Evolutionary conservation across 192 early-diverging fungal genomes (phyloP), one percentile per base, ranked within the genome.

Genomic region (Gamsiella multidivaricata): DNA sequence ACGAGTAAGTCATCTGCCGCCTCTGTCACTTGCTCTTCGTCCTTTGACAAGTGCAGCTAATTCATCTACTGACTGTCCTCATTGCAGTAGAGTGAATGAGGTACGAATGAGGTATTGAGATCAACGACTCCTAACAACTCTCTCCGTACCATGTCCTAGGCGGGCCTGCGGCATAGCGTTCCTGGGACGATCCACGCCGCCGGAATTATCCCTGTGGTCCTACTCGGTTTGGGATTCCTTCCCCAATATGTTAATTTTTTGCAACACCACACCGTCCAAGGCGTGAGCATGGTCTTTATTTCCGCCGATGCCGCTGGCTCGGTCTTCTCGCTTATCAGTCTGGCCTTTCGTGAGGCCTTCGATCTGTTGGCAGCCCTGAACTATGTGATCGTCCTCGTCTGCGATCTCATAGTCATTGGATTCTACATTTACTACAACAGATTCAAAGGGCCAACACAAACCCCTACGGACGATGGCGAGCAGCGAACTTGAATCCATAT

Each of bases 191-290:
- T 78, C 29, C 65, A 69, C 37, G 70, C 83, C 22, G 73, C 80
- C 31, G 84, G 84, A 25, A 70, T 83, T 22, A 43, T 85, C 17
- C 82, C 84, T 4, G 76, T 85, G 3, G 32, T 83, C 29, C 43
- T 81, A 1, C 73, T 85, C 33, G 45, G 52, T 5, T 3, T 80
- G 10, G 84, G 84, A 3, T 85, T 85, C 46, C 5, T 79, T 18
- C 84, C 84, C 18, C 84, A 85, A 60, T 85, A 85, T 33, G 32
- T 51, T 23, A 71, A 81, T 3, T 83, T 85, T 25, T 69, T 70
- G 5, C 49, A 50, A 3, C 60, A 79, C 47, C 65, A 67, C 3
- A 72, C 68, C 23, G 84, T 85, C 1, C 80, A 83, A 0, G 80
- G 82, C 11, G 66, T 85, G 18, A 80, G 75, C 7, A 80, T 83